Evolutionary conservation across 1,139 yeast genomes (phyloP).

Genomic region (Wickerhamiella pararugosa): DNA sequence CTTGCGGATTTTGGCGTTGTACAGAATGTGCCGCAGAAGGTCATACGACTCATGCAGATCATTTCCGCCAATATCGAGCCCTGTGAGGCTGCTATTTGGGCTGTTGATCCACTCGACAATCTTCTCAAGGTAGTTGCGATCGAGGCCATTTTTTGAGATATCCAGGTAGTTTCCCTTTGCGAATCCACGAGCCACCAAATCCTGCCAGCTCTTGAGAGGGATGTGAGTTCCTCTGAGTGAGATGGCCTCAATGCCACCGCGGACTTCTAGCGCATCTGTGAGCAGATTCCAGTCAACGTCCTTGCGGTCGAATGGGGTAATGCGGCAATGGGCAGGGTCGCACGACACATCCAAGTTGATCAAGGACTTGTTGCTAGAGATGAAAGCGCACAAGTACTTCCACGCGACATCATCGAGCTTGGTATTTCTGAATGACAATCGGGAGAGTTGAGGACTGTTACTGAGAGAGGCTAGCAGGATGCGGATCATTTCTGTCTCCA

Average conservation of each 20-base stretch:
- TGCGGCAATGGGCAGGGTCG: constrained; percentile 8
- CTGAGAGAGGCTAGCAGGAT: constrained; percentile 50
- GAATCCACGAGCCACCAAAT: constrained; percentile 42
- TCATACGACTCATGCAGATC: constrained; percentile 40
- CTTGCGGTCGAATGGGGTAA: constrained; percentile 33
- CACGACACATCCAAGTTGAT: constrained; percentile 47
- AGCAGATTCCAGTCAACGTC: constrained; percentile 68
- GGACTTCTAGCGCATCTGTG: constrained; percentile 36
- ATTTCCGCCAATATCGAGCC: constrained; percentile 76
- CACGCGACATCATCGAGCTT: constrained; percentile 59
- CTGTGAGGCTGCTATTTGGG: constrained; percentile 45
- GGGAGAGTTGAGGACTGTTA: constrained; percentile 44
- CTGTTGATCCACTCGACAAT: constrained; percentile 49
- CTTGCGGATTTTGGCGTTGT: constrained; percentile 29
- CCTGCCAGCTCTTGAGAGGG: constrained; percentile 30
- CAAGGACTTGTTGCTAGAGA: constrained; percentile 42
- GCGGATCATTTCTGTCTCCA: constrained; percentile 68
- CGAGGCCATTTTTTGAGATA: constrained; percentile 56
- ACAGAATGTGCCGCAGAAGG: constrained; percentile 25
- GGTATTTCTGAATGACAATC: constrained; percentile 65
- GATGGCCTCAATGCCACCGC: constrained; percentile 65
- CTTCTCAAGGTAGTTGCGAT: constrained; percentile 37
- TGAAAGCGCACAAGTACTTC: constrained; percentile 57
- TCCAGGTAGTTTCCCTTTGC: constrained; percentile 56
- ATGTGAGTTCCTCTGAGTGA: constrained; percentile 69